Conservation (phyloP, 2,329 filamentous ascomycete genomes). For the Pestalotiopsis sp. region DNA sequence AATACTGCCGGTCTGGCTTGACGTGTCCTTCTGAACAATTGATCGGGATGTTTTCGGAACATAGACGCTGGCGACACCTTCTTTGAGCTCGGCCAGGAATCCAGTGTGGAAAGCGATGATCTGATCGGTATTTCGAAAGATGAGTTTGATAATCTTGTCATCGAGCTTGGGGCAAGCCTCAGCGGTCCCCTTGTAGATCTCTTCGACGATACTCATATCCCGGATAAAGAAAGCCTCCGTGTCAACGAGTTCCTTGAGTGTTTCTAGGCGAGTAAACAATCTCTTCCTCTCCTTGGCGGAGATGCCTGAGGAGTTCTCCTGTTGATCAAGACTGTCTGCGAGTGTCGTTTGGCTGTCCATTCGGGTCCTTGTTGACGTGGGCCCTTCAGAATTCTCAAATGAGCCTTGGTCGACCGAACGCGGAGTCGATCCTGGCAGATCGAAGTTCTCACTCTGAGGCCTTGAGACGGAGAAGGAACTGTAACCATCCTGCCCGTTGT, state of each 20-base stretch:
- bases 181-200: slow-evolving; percentile 95
- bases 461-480: slow-evolving; percentile 46
- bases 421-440: slow-evolving; percentile 44
- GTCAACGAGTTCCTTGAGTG: slow-evolving; percentile 90
- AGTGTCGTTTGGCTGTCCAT: slow-evolving; percentile 38
- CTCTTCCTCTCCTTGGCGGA: slow-evolving; percentile 65
- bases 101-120: slow-evolving; percentile 83
- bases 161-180: slow-evolving; percentile 80
- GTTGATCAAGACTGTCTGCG: slow-evolving; percentile 38
- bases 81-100: slow-evolving; percentile 80
- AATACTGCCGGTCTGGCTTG: slow-evolving; percentile 40
- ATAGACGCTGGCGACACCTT: slow-evolving; percentile 79
- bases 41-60: slow-evolving; percentile 58
- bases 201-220: slow-evolving; percentile 96
- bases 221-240: slow-evolving; percentile 90
- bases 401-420: slow-evolving; percentile 52
- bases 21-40: slow-evolving; percentile 41
- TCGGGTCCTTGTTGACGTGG: slow-evolving; percentile 38
- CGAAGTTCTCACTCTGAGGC: slow-evolving; percentile 47
- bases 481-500: slow-evolving; percentile 43
- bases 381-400: slow-evolving; percentile 42
- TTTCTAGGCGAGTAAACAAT: slow-evolving; percentile 78
- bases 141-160: slow-evolving; percentile 79
- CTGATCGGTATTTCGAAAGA: slow-evolving; percentile 93
- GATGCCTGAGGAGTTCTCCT: slow-evolving; percentile 34